Conservation (phyloP, 2,329 filamentous ascomycete genomes). For the Exutisphaerella laricina region DNA sequence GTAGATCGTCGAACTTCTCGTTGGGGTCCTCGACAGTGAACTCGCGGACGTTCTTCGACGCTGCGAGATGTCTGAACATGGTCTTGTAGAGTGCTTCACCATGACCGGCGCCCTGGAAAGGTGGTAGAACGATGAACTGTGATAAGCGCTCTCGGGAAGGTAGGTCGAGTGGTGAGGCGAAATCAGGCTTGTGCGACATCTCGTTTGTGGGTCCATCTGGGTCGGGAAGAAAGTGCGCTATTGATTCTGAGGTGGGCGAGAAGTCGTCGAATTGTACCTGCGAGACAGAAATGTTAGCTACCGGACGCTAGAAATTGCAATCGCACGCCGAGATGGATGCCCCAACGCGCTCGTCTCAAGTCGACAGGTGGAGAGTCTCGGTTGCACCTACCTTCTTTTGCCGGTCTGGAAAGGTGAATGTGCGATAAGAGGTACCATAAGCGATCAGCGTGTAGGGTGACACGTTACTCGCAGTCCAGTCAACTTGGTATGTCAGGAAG, state of each 20-base stretch:
- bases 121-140: slow-evolving; percentile 86
- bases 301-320: too few relatives aligned
- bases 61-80: slow-evolving; percentile 66
- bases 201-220: slow-evolving; percentile 15
- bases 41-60: slow-evolving; percentile 62
- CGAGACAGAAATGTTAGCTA: too few relatives aligned
- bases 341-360: too few relatives aligned
- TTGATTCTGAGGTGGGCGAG: slow-evolving; percentile 18
- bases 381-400: too few relatives aligned
- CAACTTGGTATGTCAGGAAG: slow-evolving; percentile 60
- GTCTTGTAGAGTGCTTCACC: slow-evolving; percentile 74
- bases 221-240: slow-evolving; percentile 30
- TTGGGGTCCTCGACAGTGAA: slow-evolving; percentile 94
- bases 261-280: slow-evolving; percentile 22
- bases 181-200: slow-evolving; percentile 18
- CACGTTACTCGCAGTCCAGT: slow-evolving; percentile 32
- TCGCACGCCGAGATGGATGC: too few relatives aligned
- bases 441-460: slow-evolving; percentile 76
- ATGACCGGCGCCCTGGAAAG: slow-evolving; percentile 75
- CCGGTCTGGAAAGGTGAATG: slow-evolving; percentile 47
- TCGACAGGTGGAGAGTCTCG: too few relatives aligned
- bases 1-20: slow-evolving; percentile 73
- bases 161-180: slow-evolving; percentile 52
- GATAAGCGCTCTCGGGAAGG: slow-evolving; percentile 80
- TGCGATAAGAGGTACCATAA: slow-evolving; percentile 85